Evolutionary conservation across 108 stramenopile genomes (phyloP), one percentile per base, ranked within the genome.

Genomic region (Cyclotella baltica): DNA sequence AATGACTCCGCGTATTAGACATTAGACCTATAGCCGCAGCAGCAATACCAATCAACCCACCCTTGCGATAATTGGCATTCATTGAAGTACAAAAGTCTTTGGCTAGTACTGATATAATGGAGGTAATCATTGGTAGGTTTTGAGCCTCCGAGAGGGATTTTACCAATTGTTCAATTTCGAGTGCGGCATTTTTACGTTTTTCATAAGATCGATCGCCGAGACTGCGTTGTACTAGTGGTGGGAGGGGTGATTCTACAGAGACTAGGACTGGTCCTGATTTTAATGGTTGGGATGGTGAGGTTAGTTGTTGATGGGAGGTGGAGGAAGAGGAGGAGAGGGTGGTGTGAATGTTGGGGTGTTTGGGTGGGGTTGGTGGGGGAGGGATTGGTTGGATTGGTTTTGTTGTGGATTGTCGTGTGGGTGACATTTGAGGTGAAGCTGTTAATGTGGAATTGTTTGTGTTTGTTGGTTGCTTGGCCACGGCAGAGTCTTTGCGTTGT

Each of bases 171-270:
- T 98, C 98, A 46, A 99, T 94, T 85, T 99, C 99, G 1, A 98
- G 72, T 2, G 99, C 98, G 8, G 98, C 98, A 80, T 97, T 98
- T 78, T 99, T 99, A 3, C 99, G 93, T 85, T 99, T 99, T 33
- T 99, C 99, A 66, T 98, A 98, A 19, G 96, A 97, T n/a, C 99
- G 87, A 77, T 99, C 99, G 25, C 99, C 97, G 51, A 99, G 90
- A 43, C 87, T 75, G 23, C 95, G 86, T 80, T 93, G 86, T 15
- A 96, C 87, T n/a, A 90, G 73, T 16, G 91, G 93, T 10, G 97
- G 90, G 25, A 96, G 83, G 20, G 96, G 92, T 37, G 86, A 89
- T 84, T 93, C 91, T 16, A 91, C 73, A 9, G 81, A 82, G 35
- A 82, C 81, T 29, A 82, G 73, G 10, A 82, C 81, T 0, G 81